Percentiles rank a stretch among this genome's conserved stretches.
Conservation (phyloP, 2,329 filamentous ascomycete genomes). For the Camillea tinctor region DNA sequence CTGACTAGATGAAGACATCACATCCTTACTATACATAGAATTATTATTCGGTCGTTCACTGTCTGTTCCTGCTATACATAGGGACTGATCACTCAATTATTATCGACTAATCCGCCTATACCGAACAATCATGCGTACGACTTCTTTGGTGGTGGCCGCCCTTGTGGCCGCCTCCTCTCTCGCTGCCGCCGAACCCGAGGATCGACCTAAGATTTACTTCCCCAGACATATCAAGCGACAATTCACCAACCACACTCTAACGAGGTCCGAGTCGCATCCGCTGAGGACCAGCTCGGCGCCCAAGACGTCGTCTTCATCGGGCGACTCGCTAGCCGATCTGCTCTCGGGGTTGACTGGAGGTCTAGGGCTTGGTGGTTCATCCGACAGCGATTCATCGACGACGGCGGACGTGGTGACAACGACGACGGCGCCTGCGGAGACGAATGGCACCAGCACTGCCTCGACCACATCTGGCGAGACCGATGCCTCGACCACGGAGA, state of each 20-base stretch:
- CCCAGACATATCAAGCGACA: slow-evolving; percentile 43
- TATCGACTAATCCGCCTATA: slow-evolving; percentile 3
- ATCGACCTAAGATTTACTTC: slow-evolving; percentile 43
- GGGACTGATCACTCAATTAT: slow-evolving; percentile 1
- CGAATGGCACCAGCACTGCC: slow-evolving; percentile 5
- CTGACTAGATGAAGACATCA: slow-evolving; percentile 20
- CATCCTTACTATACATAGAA: slow-evolving; percentile 16
- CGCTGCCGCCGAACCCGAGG: slow-evolving; percentile 33
- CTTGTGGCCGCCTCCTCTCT: slow-evolving; percentile 38
- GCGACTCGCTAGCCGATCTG: slow-evolving; percentile 13
- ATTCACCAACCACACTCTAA: slow-evolving; percentile 34
- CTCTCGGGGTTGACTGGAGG: slow-evolving; percentile 1
- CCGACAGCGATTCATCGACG: slow-evolving; percentile 10
- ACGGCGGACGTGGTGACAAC: slow-evolving; percentile 1
- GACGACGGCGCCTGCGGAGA: background rate
- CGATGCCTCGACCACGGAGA: slow-evolving; percentile 11
- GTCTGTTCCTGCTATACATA: background rate
- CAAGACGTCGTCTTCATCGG: slow-evolving; percentile 17
- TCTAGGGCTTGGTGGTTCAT: background rate
- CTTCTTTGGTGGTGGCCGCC: slow-evolving; percentile 34
- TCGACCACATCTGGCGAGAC: slow-evolving; percentile 13
- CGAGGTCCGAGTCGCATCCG: slow-evolving; percentile 25
- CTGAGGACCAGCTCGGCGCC: slow-evolving; percentile 16
- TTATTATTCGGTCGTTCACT: slow-evolving; percentile 5
- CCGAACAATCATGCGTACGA: slow-evolving; percentile 28